These are phyloP conservation scores for Quercus rubra DNA, from an alignment of 306 rosid genomes.

Conservation along the genomic window DNA sequence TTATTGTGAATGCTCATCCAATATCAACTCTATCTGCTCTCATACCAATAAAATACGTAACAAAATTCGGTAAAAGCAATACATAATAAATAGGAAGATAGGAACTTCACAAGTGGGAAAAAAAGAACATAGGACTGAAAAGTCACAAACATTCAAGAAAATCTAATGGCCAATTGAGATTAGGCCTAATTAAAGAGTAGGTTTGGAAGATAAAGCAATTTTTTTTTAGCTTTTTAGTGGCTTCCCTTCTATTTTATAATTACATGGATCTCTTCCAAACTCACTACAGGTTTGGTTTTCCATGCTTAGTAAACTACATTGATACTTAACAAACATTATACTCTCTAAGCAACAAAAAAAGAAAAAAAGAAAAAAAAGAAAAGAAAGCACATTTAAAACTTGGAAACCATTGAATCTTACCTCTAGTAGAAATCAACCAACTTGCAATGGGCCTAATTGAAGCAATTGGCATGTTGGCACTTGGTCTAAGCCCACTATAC, in stretches of 20 bases:
- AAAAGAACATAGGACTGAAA: background rate
- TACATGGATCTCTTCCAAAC: background rate
- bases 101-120: background rate
- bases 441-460: slow-evolving; percentile 16
- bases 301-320: background rate
- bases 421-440: slow-evolving; percentile 28
- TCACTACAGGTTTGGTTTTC: background rate
- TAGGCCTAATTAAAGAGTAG: background rate
- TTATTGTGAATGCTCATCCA: background rate
- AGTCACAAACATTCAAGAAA: background rate
- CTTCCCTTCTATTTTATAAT: background rate
- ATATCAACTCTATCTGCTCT: background rate
- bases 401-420: slow-evolving; percentile 16
- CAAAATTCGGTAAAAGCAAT: background rate
- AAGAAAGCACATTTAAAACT: background rate
- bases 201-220: background rate
- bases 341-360: background rate
- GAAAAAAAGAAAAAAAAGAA: too few species aligned
- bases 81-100: background rate
- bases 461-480: slow-evolving; percentile 22
- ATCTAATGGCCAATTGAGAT: background rate
- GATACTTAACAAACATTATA: background rate
- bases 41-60: background rate
- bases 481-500: slow-evolving; percentile 39
- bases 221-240: background rate